Conservation (phyloP, 805 yeast species). For the Torulaspora gathmanii region DNA sequence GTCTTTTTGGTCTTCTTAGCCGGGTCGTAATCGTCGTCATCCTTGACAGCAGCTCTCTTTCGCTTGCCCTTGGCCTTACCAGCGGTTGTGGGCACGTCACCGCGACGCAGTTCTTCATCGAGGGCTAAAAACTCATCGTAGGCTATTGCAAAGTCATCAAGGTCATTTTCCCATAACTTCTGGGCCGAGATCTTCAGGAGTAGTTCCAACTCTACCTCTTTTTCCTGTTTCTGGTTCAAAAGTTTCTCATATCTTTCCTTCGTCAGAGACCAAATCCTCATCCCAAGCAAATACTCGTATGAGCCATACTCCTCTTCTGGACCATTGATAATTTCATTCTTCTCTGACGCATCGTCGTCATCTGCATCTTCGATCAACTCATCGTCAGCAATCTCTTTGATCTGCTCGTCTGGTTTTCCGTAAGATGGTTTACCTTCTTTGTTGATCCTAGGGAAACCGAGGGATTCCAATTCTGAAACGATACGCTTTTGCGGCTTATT, state of each 20-base stretch:
- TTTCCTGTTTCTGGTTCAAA: conserved; percentile 64
- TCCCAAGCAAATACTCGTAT: conserved; percentile 83
- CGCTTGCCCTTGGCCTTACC: conserved; percentile 39
- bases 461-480: conserved; percentile 54
- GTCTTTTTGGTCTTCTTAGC: conserved; percentile 24
- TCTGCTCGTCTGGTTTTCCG: conserved; percentile 36
- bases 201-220: conserved; percentile 62
- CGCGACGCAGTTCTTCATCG: conserved; percentile 57
- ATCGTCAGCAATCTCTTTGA: conserved; percentile 32
- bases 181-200: conserved; percentile 69
- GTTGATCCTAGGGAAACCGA: conserved; percentile 73
- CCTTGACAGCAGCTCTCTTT: conserved; percentile 27
- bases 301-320: conserved; percentile 53
- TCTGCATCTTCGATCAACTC: conserved; percentile 40
- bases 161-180: conserved; percentile 82
- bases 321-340: conserved; percentile 37
- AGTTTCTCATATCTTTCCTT: conserved; percentile 80
- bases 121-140: conserved; percentile 65
- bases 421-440: conserved; percentile 62
- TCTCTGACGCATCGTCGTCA: conserved; percentile 38
- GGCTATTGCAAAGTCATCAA: conserved; percentile 62
- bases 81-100: conserved; percentile 44
- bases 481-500: conserved; percentile 68
- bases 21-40: conserved; percentile 35
- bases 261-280: conserved; percentile 93